A percentile compares a stretch with the other conserved stretches of the same genome.
phyloP scores from a whole-genome alignment of 2,329 filamentous ascomycete species.

The Botrytis aclada region DNA sequence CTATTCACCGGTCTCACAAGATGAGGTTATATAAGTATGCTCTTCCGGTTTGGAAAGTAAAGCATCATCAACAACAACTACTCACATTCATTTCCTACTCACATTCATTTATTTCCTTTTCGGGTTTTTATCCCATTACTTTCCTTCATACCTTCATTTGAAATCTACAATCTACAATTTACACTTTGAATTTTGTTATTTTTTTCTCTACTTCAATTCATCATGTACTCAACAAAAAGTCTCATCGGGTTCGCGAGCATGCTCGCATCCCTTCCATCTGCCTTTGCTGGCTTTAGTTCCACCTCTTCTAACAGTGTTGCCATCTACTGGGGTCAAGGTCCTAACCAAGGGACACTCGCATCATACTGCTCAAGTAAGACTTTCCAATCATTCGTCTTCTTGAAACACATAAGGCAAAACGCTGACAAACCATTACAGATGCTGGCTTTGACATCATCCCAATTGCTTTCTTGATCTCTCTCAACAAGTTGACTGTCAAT shows the following conservation, averaged over 20 bases:
- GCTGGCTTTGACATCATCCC: conserved; percentile 12
- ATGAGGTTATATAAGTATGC: conserved; percentile 16
- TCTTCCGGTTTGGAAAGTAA: background rate
- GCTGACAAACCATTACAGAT: conserved; percentile 3
- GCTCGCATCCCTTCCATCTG: conserved; percentile 31
- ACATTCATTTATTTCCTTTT: conserved; percentile 18
- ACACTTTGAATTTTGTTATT: background rate
- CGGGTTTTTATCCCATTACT: conserved; percentile 18
- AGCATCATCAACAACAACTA: conserved; percentile 17
- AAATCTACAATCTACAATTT: background rate
- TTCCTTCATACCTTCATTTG: conserved; percentile 17
- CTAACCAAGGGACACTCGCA: conserved; percentile 16
- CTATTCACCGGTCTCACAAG: background rate
- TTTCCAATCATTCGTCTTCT: background rate
- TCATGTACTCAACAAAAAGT: conserved; percentile 19
- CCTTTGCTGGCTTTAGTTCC: conserved; percentile 43
- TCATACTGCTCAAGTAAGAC: conserved; percentile 19
- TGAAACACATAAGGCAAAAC: background rate
- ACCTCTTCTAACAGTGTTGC: conserved; percentile 51
- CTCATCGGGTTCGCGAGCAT: conserved; percentile 15
- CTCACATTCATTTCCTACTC: conserved; percentile 18
- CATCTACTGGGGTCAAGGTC: conserved; percentile 58
- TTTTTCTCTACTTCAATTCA: conserved; percentile 14
- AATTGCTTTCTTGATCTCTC: conserved; percentile 11
- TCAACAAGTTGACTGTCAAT: conserved; percentile 14